These are phyloP conservation scores for Saccharomycopsis sp. DNA, from an alignment of 805 yeast species.

Conservation along the genomic window DNA sequence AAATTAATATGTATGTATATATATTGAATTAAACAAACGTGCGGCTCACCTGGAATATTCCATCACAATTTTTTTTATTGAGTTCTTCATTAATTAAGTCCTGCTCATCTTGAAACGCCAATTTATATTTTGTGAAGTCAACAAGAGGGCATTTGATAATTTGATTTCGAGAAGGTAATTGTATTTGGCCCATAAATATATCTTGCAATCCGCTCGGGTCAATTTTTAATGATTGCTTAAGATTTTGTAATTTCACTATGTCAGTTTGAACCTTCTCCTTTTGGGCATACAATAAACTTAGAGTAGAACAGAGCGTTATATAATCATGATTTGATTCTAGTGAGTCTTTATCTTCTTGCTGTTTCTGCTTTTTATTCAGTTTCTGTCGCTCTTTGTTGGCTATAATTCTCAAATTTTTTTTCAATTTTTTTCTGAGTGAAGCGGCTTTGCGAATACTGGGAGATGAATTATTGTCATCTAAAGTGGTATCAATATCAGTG, in stretches of 20 bases:
- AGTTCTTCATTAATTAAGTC: neutral
- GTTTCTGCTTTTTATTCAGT: neutral
- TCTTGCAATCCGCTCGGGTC: slow-evolving; percentile 3
- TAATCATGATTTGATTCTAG: slow-evolving; percentile 16
- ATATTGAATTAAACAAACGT: neutral
- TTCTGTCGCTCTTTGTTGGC: neutral
- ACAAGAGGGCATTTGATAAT: slow-evolving; percentile 18
- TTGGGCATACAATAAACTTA: slow-evolving; percentile 15
- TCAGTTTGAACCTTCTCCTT: slow-evolving; percentile 14
- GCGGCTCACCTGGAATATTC: neutral
- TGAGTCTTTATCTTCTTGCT: neutral
- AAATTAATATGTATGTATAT: neutral
- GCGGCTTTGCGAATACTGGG: too few species aligned
- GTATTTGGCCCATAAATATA: neutral
- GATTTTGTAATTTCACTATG: slow-evolving; percentile 10
- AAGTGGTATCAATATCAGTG: neutral
- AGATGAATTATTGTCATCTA: neutral
- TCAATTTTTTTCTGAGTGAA: too few species aligned
- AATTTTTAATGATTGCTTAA: slow-evolving; percentile 12
- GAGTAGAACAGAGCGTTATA: slow-evolving; percentile 17
- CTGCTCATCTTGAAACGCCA: slow-evolving; percentile 10
- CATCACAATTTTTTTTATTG: neutral
- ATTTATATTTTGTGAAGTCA: slow-evolving; percentile 19
- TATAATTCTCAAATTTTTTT: too few species aligned
- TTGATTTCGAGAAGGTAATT: slow-evolving; percentile 17